Evolutionary conservation across 1,284 basidiomycete genomes (phyloP).

Genomic region (Irpex sp.): DNA sequence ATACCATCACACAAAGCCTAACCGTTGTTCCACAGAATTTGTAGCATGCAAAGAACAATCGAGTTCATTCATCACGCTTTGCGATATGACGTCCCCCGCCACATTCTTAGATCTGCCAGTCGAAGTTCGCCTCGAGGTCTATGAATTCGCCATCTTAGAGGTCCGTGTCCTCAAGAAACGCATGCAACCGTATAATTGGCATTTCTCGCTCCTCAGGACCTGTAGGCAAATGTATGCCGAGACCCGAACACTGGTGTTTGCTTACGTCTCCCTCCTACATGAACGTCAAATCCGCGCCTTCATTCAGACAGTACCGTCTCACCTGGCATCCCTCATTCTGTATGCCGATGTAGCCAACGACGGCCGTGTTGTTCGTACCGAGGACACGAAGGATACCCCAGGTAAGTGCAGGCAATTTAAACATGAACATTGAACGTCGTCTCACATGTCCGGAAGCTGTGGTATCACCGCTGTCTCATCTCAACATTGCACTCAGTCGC

Average conservation of each 20-base stretch:
- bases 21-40: background rate
- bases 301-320: conserved; percentile 7
- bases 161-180: conserved; percentile 21
- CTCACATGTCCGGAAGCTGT: conserved; percentile 14
- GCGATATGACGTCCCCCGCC: conserved; percentile 10
- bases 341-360: conserved; percentile 40
- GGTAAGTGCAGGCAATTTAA: background rate
- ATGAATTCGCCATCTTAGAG: conserved; percentile 27
- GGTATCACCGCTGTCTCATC: conserved; percentile 27
- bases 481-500: conserved; percentile 30
- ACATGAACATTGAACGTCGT: conserved; percentile 9
- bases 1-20: background rate
- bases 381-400: conserved; percentile 6
- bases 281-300: conserved; percentile 36
- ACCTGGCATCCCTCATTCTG: background rate
- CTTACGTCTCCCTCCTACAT: conserved; percentile 36
- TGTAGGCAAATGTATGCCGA: conserved; percentile 32
- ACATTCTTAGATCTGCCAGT: conserved; percentile 30
- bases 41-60: background rate
- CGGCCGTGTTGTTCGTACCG: conserved; percentile 24
- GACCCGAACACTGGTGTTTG: conserved; percentile 23
- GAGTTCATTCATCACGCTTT: background rate
- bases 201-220: conserved; percentile 29
- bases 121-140: conserved; percentile 35
- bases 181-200: conserved; percentile 34